A percentile compares a stretch with the other conserved stretches of the same genome.
Conservation (phyloP, 2,329 filamentous ascomycete genomes). For the Fusarium odoratissimum region DNA sequence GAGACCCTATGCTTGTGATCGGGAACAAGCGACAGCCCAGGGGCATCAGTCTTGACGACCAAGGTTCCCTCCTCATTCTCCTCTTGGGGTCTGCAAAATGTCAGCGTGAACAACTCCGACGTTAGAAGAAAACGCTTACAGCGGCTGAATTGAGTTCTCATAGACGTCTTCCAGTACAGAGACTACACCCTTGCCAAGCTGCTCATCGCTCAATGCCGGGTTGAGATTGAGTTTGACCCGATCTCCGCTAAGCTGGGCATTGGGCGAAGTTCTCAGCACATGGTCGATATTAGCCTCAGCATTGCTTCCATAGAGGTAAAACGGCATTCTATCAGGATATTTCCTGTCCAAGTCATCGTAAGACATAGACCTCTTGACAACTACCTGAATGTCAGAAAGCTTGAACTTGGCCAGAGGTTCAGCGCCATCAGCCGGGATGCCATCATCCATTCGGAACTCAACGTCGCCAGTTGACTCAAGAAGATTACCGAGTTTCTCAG, state of each 20-base stretch:
- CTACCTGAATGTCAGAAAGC: rapidly evolving
- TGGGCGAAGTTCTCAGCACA: not conserved
- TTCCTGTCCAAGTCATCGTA: not conserved
- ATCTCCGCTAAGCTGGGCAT: not conserved
- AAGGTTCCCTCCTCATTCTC: not conserved
- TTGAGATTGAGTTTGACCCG: not conserved
- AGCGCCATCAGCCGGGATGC: not conserved
- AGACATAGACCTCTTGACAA: not conserved
- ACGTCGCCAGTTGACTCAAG: not conserved
- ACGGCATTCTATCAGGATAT: not conserved
- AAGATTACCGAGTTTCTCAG: not conserved
- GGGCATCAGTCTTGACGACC: not conserved
- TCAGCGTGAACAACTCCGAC: rapidly evolving
- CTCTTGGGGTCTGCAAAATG: not conserved
- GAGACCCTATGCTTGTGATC: not conserved
- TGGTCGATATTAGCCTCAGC: not conserved
- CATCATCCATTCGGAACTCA: not conserved
- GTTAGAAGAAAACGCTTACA: not conserved
- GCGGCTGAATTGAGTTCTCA: not conserved
- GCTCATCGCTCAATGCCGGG: not conserved
- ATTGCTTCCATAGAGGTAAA: constrained; percentile 6
- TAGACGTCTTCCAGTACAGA: not conserved
- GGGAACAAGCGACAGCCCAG: not conserved
- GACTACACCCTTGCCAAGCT: not conserved
- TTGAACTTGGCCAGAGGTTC: constrained; percentile 4